Evolutionary conservation across 2,329 filamentous ascomycete species (phyloP), one percentile per base, ranked within the genome.

Genomic region (Ophiognomonia clavigignenti-juglandacearum): DNA sequence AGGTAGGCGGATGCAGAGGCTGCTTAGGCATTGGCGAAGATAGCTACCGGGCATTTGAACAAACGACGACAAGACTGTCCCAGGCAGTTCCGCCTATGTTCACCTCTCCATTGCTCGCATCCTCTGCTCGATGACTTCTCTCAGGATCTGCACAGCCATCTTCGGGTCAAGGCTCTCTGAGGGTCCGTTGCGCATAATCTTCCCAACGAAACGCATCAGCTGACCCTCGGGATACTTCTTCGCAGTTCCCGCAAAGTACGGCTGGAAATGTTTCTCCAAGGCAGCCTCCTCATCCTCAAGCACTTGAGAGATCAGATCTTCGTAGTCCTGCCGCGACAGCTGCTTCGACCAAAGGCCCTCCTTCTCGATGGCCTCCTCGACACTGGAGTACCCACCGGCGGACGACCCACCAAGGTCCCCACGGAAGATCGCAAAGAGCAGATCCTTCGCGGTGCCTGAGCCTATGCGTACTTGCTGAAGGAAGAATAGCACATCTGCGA

Each of bases 141-240:
- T 60, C 66, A 82, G 67, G 2, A 73, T 63, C 13, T 55, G 62
- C 61, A 80, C 73, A 0, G 76, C 78, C 23, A 63, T 71, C 20
- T 62, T 62, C 2, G 78, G 77, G 43, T 80, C 72, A 49, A 80
- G 79, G 23, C 74, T 66, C 58, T 78, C 75, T 37, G 77, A 71
- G 3, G 70, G 69, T 0, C 77, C 78, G 2, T 71, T 56, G 4
- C 69, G 66, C 65, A 82, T 74, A 73, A 82, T 76, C 61, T 73
- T 77, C 18, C 78, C 78, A 5, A 82, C 72, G 2, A 82, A 64
- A 54, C 73, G 81, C 77, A 80, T 80, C 38, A 82, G 68, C 62
- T 80, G 82, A 1, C 78, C 78, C 48, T 75, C 68, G 0, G 77
- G 78, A 48, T 73, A 77, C 42, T 65, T 66, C 32, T 65, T 65